Percentiles rank a stretch among this genome's conserved stretches.
phyloP scores from a whole-genome alignment of 306 rosid species.

The Malus sylvestris region DNA sequence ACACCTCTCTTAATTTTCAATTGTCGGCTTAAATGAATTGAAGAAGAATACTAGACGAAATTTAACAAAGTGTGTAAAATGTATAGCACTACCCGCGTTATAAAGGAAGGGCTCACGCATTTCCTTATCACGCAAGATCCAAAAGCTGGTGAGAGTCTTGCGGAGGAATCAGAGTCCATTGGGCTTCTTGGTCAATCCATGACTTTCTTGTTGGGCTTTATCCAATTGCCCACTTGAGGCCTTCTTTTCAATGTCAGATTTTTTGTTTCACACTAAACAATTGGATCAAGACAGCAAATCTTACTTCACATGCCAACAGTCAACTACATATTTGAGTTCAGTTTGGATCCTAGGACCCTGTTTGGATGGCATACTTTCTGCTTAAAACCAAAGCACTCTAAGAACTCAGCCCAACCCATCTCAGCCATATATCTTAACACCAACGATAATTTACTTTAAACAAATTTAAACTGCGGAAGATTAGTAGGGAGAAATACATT shows the following conservation, averaged over 20 bases:
- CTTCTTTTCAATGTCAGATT: background rate
- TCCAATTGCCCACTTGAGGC: background rate
- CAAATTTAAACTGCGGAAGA: too few relatives aligned
- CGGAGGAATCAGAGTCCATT: background rate
- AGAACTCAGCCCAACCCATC: background rate
- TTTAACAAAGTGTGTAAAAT: too few relatives aligned
- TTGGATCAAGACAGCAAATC: background rate
- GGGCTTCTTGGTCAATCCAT: background rate
- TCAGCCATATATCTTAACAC: background rate
- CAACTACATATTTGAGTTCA: background rate
- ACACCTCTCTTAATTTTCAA: too few relatives aligned
- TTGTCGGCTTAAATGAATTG: accelerated
- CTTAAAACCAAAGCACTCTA: background rate
- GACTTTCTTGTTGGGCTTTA: background rate
- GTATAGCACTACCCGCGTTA: too few relatives aligned
- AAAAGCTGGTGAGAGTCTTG: background rate
- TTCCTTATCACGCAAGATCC: background rate
- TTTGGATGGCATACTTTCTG: background rate
- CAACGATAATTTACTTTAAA: too few relatives aligned
- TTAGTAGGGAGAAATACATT: background rate
- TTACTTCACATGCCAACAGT: background rate
- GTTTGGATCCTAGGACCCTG: background rate
- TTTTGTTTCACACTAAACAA: background rate
- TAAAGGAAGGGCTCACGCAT: background rate
- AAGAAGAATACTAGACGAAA: too few relatives aligned